Conservation (phyloP, 73 alveolate genomes). For the Paraurostyla sp. region DNA sequence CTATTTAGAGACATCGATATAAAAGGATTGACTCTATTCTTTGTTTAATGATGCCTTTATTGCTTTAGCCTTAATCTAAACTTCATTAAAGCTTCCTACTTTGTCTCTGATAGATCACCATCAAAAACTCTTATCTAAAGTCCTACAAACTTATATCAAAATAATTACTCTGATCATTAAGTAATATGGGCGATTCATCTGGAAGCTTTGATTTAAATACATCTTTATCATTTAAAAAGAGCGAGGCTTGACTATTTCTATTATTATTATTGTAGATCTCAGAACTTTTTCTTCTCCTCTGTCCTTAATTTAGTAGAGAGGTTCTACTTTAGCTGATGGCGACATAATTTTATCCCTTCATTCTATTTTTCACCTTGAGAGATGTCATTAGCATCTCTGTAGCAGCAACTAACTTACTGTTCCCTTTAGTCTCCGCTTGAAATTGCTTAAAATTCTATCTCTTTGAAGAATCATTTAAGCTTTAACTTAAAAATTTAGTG, state of each 20-base stretch:
- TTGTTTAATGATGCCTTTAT: background rate
- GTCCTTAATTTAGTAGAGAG: background rate
- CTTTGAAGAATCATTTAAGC: no score
- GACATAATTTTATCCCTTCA: background rate
- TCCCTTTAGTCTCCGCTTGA: no score
- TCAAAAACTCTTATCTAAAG: background rate
- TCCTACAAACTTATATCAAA: background rate
- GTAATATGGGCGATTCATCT: background rate
- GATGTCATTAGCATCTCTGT: background rate
- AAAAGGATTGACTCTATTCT: conserved; percentile 6
- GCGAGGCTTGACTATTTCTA: background rate
- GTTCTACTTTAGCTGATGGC: background rate
- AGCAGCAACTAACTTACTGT: conserved; percentile 33
- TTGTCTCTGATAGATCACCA: conserved; percentile 35
- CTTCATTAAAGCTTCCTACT: background rate
- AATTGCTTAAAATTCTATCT: no score
- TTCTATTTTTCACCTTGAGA: background rate
- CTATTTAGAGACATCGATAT: background rate
- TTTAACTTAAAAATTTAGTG: no score
- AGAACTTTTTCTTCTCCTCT: background rate
- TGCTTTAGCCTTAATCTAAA: background rate
- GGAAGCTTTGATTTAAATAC: background rate
- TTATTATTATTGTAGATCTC: background rate
- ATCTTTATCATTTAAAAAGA: background rate
- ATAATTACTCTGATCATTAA: background rate